Evolutionary conservation across 805 yeast genomes (phyloP).

Genomic region (Jamesozyma piceae): DNA sequence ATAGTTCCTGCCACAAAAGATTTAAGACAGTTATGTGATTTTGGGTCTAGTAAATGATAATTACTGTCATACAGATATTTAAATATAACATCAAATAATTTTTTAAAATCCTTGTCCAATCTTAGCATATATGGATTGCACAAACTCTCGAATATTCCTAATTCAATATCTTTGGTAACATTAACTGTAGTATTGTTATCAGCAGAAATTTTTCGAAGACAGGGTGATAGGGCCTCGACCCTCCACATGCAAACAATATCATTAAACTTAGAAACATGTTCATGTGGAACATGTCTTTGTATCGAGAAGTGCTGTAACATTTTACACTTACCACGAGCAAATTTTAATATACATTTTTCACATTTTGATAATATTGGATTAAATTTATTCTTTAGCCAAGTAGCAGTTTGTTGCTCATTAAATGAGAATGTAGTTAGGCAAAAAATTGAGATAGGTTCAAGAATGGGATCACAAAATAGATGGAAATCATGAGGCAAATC

Average conservation of each 20-base stretch:
- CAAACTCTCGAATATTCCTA: conserved; percentile 39
- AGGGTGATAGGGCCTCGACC: conserved; percentile 19
- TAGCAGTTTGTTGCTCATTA: conserved; percentile 36
- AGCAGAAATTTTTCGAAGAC: conserved; percentile 16
- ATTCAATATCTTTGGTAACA: conserved; percentile 19
- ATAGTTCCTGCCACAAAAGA: conserved; percentile 42
- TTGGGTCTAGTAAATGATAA: conserved; percentile 21
- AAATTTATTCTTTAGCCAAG: conserved; percentile 36
- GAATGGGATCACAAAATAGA: conserved; percentile 46
- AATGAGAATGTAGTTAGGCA: conserved; percentile 54
- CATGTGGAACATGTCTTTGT: conserved; percentile 41
- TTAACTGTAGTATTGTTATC: conserved; percentile 15
- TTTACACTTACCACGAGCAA: conserved; percentile 44
- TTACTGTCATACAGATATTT: conserved; percentile 24
- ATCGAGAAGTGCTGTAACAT: conserved; percentile 44
- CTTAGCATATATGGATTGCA: conserved; percentile 45
- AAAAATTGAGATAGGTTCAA: conserved; percentile 43
- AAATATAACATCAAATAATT: conserved; percentile 33
- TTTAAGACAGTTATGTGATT: conserved; percentile 8
- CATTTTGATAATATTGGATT: conserved; percentile 39
- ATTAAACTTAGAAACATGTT: conserved; percentile 29
- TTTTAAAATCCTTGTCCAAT: conserved; percentile 29
- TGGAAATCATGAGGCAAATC: conserved; percentile 32
- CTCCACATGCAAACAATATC: conserved; percentile 32
- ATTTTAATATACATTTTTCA: conserved; percentile 43